Evolutionary conservation across 768 basidiomycete species (phyloP), one percentile per base, ranked within the genome.

Genomic region (Boletus pseudopeckii): DNA sequence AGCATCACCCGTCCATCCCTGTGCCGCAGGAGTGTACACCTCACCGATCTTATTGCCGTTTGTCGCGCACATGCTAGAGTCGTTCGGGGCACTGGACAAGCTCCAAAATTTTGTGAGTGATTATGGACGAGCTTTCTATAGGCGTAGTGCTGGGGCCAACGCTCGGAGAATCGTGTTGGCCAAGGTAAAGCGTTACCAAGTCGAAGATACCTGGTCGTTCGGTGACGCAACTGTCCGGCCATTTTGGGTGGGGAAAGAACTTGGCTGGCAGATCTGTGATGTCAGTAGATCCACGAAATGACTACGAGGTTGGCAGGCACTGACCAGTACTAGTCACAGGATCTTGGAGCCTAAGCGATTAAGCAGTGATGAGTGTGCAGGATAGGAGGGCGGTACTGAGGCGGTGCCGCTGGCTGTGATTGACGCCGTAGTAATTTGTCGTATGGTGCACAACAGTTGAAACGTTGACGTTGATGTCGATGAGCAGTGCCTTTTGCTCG

Each of bases 21-120:
- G 97, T 71, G 95, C 97, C 1, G 97, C 97, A 10, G 97, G 97
- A 1, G 84, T 98, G 48, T 98, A 98, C 71, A 98, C 97, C 1
- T 92, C 90, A 5, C 89, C 94, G 5, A 86, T 96, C 60, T 78
- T 99, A 18, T 79, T 99, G 15, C 94, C 97, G 2, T 79, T 98
- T 14, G 84, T 90, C 1, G 94, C 96, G 0, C 86, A 95, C 58
- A 75, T 97, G 30, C 77, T 98, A 36, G 92, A 93, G 56, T 86
- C 89, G 6, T 92, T 93, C 56, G 88, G 84, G 17, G 93, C 94
- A 32, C 71, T 98, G 45, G 87, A 94, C 58, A 83, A 80, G 65
- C 75, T 99, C 8, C 79, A 86, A 62, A 83, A 79, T 0, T 99
- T 97, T 65, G 90, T 85, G 45, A 88, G 90, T 66, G 69, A 64